Evolutionary conservation across 176 grass and related monocot genomes (phyloP).

Genomic region (Otatea glauca): DNA sequence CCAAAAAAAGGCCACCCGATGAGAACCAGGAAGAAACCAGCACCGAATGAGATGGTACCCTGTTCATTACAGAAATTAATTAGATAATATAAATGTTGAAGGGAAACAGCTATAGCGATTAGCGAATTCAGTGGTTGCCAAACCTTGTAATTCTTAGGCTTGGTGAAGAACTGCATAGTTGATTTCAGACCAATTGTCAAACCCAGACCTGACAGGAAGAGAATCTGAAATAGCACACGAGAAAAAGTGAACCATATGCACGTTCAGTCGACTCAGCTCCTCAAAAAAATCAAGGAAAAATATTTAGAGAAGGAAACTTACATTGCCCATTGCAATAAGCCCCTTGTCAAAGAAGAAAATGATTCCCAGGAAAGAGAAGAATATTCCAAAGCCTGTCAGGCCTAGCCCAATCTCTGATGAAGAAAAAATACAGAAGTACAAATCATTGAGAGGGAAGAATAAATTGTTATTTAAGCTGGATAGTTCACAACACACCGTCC

Average conservation of each 20-base stretch:
- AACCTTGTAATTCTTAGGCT: conserved; percentile 99
- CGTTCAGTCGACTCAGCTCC: conserved; percentile 23
- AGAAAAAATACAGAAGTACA: conserved; percentile 32
- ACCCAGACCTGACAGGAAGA: conserved; percentile 94
- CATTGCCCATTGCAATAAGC: conserved; percentile 97
- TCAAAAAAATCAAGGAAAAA: conserved; percentile 16
- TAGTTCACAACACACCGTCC: conserved; percentile 1
- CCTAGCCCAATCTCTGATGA: conserved; percentile 85
- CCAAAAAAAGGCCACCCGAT: conserved; percentile 92
- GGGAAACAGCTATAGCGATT: neutral
- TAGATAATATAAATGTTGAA: conserved; percentile 15
- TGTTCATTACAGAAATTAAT: conserved; percentile 50
- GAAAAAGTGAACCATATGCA: conserved; percentile 38
- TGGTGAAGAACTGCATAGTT: conserved; percentile 98
- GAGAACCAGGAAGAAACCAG: conserved; percentile 84
- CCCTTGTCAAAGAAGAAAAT: conserved; percentile 97
- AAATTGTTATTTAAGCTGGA: conserved; percentile 25
- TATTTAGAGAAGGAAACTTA: conserved; percentile 38
- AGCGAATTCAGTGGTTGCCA: neutral
- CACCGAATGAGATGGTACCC: conserved; percentile 97
- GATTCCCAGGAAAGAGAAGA: conserved; percentile 94
- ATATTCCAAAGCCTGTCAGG: conserved; percentile 92
- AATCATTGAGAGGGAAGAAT: conserved; percentile 29
- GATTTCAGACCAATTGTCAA: conserved; percentile 96
- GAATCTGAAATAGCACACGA: conserved; percentile 65